These are phyloP conservation scores for Aspergillus sclerotialis DNA, from an alignment of 2,329 filamentous ascomycete species.

Conservation along the genomic window DNA sequence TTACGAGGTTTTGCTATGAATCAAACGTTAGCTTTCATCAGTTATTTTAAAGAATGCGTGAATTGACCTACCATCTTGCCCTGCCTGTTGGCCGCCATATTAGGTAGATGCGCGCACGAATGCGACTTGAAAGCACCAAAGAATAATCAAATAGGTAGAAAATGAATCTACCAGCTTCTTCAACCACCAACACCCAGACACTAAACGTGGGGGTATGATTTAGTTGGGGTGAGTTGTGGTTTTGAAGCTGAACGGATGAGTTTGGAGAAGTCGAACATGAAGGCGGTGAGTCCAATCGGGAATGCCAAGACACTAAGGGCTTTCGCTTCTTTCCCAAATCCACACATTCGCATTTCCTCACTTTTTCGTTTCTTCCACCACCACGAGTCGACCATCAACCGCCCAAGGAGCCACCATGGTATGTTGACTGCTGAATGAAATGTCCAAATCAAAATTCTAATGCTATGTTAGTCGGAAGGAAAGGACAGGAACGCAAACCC, in stretches of 20 bases:
- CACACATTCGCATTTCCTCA: conserved; percentile 31
- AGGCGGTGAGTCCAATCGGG: conserved; percentile 12
- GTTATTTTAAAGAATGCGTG: conserved; percentile 35
- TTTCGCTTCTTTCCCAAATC: conserved; percentile 29
- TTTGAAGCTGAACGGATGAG: not conserved
- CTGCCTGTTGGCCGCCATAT: conserved; percentile 75
- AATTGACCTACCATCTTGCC: conserved; percentile 89
- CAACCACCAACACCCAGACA: no score
- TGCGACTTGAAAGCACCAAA: conserved; percentile 35
- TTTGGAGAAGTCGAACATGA: not conserved
- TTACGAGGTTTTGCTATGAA: conserved; percentile 58
- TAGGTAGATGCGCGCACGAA: conserved; percentile 34
- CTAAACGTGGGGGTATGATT: not conserved
- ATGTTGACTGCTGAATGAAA: conserved; percentile 20
- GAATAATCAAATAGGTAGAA: conserved; percentile 19
- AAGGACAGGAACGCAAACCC: conserved; percentile 83
- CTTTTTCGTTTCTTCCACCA: conserved; percentile 23
- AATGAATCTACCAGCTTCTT: conserved; percentile 4
- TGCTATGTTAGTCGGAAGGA: conserved; percentile 53
- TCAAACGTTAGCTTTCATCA: conserved; percentile 41
- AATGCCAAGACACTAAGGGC: conserved; percentile 30
- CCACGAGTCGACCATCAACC: conserved; percentile 33
- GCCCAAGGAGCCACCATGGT: conserved; percentile 46
- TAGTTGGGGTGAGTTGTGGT: not conserved
- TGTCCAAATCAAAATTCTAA: conserved; percentile 5